These are phyloP conservation scores for Pythium dissimile DNA, from an alignment of 352 stramenopile genomes.

Conservation along the genomic window DNA sequence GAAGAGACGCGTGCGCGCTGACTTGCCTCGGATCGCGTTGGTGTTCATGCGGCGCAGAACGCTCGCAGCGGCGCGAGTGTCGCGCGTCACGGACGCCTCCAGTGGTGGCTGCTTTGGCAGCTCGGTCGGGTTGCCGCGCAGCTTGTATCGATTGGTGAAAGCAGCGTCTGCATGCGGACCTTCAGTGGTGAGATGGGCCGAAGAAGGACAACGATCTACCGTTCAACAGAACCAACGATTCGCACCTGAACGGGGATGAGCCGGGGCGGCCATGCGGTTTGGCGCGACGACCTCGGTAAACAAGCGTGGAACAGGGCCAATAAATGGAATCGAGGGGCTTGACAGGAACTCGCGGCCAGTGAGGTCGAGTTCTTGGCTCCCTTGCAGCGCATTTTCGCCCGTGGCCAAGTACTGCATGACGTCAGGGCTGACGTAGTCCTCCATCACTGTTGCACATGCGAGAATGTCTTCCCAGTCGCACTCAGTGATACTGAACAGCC, in stretches of 20 bases:
- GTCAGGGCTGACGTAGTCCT: slow-evolving; percentile 70
- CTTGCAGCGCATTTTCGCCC: slow-evolving; percentile 34
- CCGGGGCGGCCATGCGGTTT: no score
- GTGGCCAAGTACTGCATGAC: slow-evolving; percentile 38
- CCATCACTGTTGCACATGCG: slow-evolving; percentile 26
- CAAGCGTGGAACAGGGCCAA: slow-evolving; percentile 14
- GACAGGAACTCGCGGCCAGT: slow-evolving; percentile 58
- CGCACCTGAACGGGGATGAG: neutral
- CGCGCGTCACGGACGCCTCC: neutral
- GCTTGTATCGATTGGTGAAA: neutral
- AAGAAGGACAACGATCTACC: no score
- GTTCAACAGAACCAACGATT: neutral
- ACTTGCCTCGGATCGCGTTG: neutral
- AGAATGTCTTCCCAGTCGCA: slow-evolving; percentile 64
- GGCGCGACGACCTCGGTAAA: no score
- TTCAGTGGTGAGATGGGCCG: no score
- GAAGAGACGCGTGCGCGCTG: slow-evolving; percentile 18
- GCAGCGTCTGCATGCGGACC: neutral
- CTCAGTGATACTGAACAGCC: slow-evolving; percentile 19
- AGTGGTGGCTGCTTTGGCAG: neutral
- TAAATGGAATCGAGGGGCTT: slow-evolving; percentile 34
- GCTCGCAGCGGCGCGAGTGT: neutral
- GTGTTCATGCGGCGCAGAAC: neutral
- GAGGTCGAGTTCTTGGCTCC: slow-evolving; percentile 62
- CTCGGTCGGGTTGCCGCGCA: slow-evolving; percentile 1